Evolutionary conservation across 2,329 filamentous ascomycete species (phyloP), one percentile per base, ranked within the genome.

Genomic region (Neonectria sp.): DNA sequence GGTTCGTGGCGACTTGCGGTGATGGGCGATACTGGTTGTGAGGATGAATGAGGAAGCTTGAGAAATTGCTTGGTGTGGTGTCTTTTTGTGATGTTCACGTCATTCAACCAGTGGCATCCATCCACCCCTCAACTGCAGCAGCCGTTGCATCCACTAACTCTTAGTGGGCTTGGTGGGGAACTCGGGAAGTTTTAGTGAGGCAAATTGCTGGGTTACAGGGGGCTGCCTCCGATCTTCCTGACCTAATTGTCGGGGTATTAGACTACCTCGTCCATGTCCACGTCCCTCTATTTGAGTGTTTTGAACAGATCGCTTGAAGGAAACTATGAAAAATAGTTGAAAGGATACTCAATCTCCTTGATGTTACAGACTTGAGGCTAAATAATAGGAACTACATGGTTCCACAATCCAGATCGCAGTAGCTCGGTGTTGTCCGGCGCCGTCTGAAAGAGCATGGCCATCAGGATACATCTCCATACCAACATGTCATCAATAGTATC

Each of bases 31-130:
- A 8, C 12, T 13, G 29, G 11, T 24, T 25, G n/a, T 31, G 51
- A 52, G n/a, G 51, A 6, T 53, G 51, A 35, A 37, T 53, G 51
- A 53, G 12, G 29, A 53, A 33, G 33, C 49, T 21, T 33, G 49
- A 9, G 15, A n/a, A n/a, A 12, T 52, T 53, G n/a, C 11, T 13
- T 33, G 17, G n/a, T 37, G 51, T 21, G 13, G 51, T 21, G n/a
- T 31, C 29, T 53, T 25, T 53, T 53, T 51, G 51, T 24, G 31
- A 35, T 24, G 12, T 35, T 35, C 51, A 24, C 49, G 29, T 52
- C 27, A 52, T 52, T 31, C 24, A 13, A 2, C 46, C 15, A 27
- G 6, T 29, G 12, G 25, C 25, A 46, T 48, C 45, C 24, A 49
- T 21, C 15, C 48, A 27, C 25, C 6, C 27, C 27, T 40, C 15